A percentile compares a stretch with the other conserved stretches of the same genome.
phyloP scores from a whole-genome alignment of 2,329 filamentous ascomycete species.

The Colletotrichum liriopes region DNA sequence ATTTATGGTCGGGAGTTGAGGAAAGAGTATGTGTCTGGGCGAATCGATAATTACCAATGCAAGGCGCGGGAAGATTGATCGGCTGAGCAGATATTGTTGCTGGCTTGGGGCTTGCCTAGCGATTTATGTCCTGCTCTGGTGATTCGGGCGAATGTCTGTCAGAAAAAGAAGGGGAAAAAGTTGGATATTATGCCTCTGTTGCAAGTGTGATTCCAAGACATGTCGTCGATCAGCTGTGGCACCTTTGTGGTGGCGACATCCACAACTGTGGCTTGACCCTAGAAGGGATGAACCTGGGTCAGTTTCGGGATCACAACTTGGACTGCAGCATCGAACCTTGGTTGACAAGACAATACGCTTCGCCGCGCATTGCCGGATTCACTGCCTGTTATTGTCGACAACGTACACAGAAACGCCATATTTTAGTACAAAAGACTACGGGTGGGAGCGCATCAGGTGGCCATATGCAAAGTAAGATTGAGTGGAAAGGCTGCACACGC shows the following conservation, averaged over 20 bases:
- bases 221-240: conserved; percentile 40
- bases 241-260: conserved; percentile 33
- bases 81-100: not conserved
- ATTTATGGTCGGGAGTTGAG: not conserved
- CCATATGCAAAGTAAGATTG: not conserved
- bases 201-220: conserved; percentile 9
- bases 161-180: not conserved
- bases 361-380: not conserved
- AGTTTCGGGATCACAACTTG: not conserved
- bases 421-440: not conserved
- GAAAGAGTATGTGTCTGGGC: not conserved
- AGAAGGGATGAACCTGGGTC: conserved; percentile 32
- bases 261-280: conserved; percentile 38
- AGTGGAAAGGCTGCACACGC: not conserved
- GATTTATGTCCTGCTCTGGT: no score
- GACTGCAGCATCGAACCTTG: conserved; percentile 27
- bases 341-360: conserved; percentile 2
- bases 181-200: not conserved
- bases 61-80: not conserved
- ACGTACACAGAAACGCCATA: not conserved
- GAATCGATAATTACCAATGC: not conserved
- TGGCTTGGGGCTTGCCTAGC: not conserved
- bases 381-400: not conserved
- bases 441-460: not conserved
- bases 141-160: not conserved